A percentile compares a stretch with the other conserved stretches of the same genome.
Conservation (phyloP, 192 early-diverging fungal genomes). For the Entophlyctis luteolus region DNA sequence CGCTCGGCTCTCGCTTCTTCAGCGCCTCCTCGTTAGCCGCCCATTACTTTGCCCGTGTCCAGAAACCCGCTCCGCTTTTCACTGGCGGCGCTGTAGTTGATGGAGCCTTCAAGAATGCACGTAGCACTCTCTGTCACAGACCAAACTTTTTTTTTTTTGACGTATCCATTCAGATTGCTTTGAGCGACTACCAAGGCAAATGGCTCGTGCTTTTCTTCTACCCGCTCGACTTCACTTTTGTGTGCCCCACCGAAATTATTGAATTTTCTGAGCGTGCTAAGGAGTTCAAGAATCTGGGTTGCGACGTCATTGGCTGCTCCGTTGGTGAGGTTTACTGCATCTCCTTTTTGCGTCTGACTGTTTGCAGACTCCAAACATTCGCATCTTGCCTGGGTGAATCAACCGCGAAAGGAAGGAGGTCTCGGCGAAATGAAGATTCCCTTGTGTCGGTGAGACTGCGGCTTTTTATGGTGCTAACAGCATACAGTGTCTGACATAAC, state of each 20-base stretch:
- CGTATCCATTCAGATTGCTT: no score
- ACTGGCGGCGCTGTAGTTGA: constrained; percentile 44
- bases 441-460: no score
- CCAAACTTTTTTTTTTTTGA: no score
- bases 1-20: no score
- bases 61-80: constrained; percentile 36
- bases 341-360: not conserved
- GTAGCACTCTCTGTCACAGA: no score
- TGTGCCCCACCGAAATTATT: constrained; percentile 63
- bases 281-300: constrained; percentile 51
- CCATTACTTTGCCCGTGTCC: constrained; percentile 25
- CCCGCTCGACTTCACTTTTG: constrained; percentile 45
- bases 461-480: no score
- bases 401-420: constrained; percentile 53
- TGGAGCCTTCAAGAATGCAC: constrained; percentile 35
- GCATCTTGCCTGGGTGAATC: constrained; percentile 57
- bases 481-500: constrained; percentile 49
- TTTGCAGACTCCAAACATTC: constrained; percentile 50
- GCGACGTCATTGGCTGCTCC: constrained; percentile 28
- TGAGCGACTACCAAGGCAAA: constrained; percentile 51
- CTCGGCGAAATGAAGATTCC: constrained; percentile 54
- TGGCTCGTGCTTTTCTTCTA: constrained; percentile 34
- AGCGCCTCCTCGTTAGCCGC: not conserved
- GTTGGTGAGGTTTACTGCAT: constrained; percentile 14
- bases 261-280: constrained; percentile 51